phyloP scores from a whole-genome alignment of 2,329 filamentous ascomycete genomes.

The Fusarium sp. region DNA sequence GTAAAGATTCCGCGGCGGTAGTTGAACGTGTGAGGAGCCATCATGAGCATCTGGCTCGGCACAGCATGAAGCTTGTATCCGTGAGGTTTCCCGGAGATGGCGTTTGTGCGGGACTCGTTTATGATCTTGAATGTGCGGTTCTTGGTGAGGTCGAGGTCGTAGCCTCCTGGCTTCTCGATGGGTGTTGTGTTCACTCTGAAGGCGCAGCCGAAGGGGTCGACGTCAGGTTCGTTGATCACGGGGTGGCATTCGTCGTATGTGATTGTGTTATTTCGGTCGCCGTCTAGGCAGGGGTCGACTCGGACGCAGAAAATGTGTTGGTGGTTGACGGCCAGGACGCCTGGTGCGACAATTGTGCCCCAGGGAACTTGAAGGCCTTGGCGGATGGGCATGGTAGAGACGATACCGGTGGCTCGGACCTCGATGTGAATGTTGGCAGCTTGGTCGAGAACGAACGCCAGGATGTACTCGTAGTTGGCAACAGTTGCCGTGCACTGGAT shows the following conservation, averaged over 20 bases:
- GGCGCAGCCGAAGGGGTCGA: slow-evolving; percentile 64
- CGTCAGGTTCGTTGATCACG: slow-evolving; percentile 46
- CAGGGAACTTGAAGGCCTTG: slow-evolving; percentile 64
- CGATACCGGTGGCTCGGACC: slow-evolving; percentile 53
- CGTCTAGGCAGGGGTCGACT: slow-evolving; percentile 71
- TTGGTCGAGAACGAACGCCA: slow-evolving; percentile 60
- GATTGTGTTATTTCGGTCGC: slow-evolving; percentile 58
- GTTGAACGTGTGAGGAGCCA: slow-evolving; percentile 23
- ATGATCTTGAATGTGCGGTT: slow-evolving; percentile 61
- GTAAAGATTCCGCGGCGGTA: slow-evolving; percentile 21
- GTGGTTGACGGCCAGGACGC: slow-evolving; percentile 72
- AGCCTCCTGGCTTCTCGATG: slow-evolving; percentile 55
- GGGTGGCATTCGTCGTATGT: slow-evolving; percentile 22
- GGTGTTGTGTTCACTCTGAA: slow-evolving; percentile 55
- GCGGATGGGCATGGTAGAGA: slow-evolving; percentile 56
- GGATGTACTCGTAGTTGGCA: slow-evolving; percentile 68
- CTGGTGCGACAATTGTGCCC: slow-evolving; percentile 69
- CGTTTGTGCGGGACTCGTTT: slow-evolving; percentile 55
- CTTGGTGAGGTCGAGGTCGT: slow-evolving; percentile 60
- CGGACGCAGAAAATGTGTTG: slow-evolving; percentile 73
- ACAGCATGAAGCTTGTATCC: slow-evolving; percentile 58
- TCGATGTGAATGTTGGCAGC: slow-evolving; percentile 53
- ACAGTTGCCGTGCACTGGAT: slow-evolving; percentile 70
- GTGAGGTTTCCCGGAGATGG: slow-evolving; percentile 42
- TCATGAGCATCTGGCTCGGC: slow-evolving; percentile 57